Evolutionary conservation across 2,329 filamentous ascomycete species (phyloP), one percentile per base, ranked within the genome.

Genomic region (Phyllosticta capitalensis): DNA sequence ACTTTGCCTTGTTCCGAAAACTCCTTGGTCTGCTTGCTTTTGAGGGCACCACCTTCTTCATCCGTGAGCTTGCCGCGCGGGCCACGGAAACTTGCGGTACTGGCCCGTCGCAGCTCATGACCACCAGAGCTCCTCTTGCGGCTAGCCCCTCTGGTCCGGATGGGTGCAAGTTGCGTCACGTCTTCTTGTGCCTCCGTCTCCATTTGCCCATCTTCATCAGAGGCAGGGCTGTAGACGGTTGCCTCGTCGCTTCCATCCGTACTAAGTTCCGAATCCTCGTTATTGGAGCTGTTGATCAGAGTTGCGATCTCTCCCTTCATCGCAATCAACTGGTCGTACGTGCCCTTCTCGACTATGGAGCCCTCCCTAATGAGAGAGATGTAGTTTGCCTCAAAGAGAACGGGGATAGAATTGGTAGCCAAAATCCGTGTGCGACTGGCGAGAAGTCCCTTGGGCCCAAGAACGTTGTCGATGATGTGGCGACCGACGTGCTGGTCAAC

Each of bases 401-500:
- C 90, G 5, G 91, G 85, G 61, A 99, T 96, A 0, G 94, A 89
- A 70, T 99, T 99, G 20, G 94, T 99, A 9, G 94, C 92, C 55
- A 99, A 80, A 58, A 99, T 89, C 64, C 92, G 86, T 6, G 92
- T 96, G 76, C 97, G 97, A 48, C 87, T 83, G 56, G 79, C 82
- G 22, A 99, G 81, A 6, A 99, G 78, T 64, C 94, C 94, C 63
- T 86, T 87, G 4, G 88, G 81, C 12, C 94, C 94, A 38, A 99
- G 83, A 0, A 99, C 94, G 63, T 94, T 90, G 70, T 97, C 89
- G 67, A 96, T 96, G 60, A 99, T 82, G 74, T 99, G 94, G 64
- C 90, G 83, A 55, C 94, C 94, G 61, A 99, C 94, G 69, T 99
- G 94, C 64, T 95, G 92, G 74, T 99, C 94, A n/a, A 99, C 94